Base-by-base conservation (phyloP, 495 filamentous ascomycete species). In the Daldinia grandis region DNA sequence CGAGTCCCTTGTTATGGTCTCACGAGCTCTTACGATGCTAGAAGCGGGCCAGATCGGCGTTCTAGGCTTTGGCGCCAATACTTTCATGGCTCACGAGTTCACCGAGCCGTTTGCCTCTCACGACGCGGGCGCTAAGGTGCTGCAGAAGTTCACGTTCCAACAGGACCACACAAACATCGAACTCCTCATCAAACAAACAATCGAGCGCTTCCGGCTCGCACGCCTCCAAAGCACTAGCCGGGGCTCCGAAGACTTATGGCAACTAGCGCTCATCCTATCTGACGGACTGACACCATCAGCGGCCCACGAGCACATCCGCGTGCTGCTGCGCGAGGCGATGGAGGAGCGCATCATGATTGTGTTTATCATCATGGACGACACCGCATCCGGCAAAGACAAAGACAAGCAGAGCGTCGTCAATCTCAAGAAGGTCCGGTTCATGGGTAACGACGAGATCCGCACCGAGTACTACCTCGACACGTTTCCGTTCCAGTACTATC, bases 291-390 rank as follows among this genome's bases (percentile, higher is more conserved):
- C 93, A 64, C 92, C 97, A 71, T 82, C 81, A 37, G 74, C 79
- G 15, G 90, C 93, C 44, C 95, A 97, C 76, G 93, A 91, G n/a
- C 84, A 86, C 0, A 90, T 99, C 62, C 83, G 89, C 10, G 85
- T 93, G 19, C 85, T 98, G 24, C 88, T 98, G 4, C 82, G 95
- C 6, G 90, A 93, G 73, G 94, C 95, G 3, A 88, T 92, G 71
- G 95, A 97, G 78, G 93, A 97, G 78, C 84, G 93, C 9, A 94
- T 99, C 73, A 98, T 99, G 95, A 90, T 98, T 58, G 94, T 99
- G 0, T 99, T 98, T 72, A 90, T 99, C 53, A 91, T 99, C 67
- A 91, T 99, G 68, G 95, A 99, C 82, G 89, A 93, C 35, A 85
- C 90, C 6, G 84, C 85, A 28, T 59, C 27, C 4, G 53, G 53